A percentile compares a stretch with the other conserved stretches of the same genome.
Evolutionary conservation across 257 asterid genomes (phyloP).

Genomic region (Solanum rostratum): DNA sequence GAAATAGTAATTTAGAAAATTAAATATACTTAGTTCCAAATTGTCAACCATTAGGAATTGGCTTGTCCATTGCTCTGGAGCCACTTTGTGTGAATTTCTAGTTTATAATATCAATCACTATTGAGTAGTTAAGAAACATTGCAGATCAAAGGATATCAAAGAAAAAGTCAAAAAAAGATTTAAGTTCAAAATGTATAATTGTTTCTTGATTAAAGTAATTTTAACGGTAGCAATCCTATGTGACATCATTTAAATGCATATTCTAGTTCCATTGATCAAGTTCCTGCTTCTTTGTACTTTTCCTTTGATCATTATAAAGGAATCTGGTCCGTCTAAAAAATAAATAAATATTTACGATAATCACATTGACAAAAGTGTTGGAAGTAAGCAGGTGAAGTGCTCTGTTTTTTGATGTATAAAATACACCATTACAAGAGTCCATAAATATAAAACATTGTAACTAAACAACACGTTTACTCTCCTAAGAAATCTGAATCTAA

Average conservation of each 20-base stretch:
- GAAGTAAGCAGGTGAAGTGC: too few species aligned
- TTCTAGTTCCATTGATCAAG: background rate
- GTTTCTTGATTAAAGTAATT: background rate
- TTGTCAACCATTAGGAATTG: slow-evolving; percentile 4
- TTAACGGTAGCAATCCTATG: background rate
- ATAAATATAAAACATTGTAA: too few species aligned
- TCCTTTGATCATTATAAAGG: too few species aligned
- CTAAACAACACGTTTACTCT: too few species aligned
- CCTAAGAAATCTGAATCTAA: too few species aligned
- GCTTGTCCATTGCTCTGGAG: background rate
- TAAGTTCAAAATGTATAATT: background rate
- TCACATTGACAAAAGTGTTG: too few species aligned
- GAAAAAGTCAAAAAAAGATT: background rate
- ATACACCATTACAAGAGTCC: too few species aligned
- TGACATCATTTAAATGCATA: background rate
- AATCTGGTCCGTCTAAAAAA: too few species aligned
- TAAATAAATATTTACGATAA: too few species aligned
- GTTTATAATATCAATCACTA: background rate
- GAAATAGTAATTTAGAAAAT: background rate
- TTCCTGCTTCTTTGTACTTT: background rate
- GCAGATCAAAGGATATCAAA: background rate
- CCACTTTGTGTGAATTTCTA: background rate
- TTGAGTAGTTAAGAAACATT: background rate
- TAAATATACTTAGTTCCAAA: background rate
- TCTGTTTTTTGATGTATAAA: too few species aligned